phyloP scores from a whole-genome alignment of 1,284 basidiomycete genomes.

The Dichomitus squalens region DNA sequence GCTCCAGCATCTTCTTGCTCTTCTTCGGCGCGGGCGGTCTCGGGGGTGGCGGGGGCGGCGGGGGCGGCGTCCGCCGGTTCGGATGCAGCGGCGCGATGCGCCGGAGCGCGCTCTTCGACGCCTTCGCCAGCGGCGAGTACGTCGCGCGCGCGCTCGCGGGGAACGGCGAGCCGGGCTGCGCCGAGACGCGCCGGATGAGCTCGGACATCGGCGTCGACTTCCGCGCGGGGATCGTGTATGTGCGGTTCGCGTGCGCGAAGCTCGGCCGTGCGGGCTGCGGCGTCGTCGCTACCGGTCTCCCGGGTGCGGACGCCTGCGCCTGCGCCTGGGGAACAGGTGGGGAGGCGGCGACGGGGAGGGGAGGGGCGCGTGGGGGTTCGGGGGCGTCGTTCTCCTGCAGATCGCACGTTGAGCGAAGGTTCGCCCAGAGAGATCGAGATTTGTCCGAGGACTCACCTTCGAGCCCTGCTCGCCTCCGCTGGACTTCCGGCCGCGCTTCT shows the following conservation, averaged over 20 bases:
- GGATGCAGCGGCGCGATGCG: conserved; percentile 75
- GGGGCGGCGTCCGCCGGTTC: conserved; percentile 69
- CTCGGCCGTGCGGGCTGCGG: conserved; percentile 11
- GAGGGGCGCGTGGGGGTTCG: background rate
- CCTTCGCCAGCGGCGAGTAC: conserved; percentile 68
- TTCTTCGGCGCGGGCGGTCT: conserved; percentile 68
- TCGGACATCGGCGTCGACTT: conserved; percentile 69
- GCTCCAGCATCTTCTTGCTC: conserved; percentile 72
- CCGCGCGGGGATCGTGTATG: conserved; percentile 30
- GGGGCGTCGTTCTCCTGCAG: conserved; percentile 17
- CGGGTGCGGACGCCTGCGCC: conserved; percentile 1
- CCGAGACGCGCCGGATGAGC: conserved; percentile 70
- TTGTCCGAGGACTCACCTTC: conserved; percentile 13
- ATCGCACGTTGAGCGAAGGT: background rate
- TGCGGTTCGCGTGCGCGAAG: conserved; percentile 21
- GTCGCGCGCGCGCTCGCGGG: conserved; percentile 41
- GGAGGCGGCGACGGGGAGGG: conserved; percentile 5
- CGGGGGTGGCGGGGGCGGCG: conserved; percentile 49
- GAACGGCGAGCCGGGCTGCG: conserved; percentile 66
- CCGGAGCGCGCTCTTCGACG: conserved; percentile 60
- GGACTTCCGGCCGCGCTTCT: conserved; percentile 19
- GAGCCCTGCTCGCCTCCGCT: conserved; percentile 12
- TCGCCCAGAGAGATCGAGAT: background rate
- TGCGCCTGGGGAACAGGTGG: background rate
- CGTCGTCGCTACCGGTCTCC: conserved; percentile 1